Evolutionary conservation across 2,329 filamentous ascomycete genomes (phyloP).

Genomic region (Stagonosporopsis vannaccii): DNA sequence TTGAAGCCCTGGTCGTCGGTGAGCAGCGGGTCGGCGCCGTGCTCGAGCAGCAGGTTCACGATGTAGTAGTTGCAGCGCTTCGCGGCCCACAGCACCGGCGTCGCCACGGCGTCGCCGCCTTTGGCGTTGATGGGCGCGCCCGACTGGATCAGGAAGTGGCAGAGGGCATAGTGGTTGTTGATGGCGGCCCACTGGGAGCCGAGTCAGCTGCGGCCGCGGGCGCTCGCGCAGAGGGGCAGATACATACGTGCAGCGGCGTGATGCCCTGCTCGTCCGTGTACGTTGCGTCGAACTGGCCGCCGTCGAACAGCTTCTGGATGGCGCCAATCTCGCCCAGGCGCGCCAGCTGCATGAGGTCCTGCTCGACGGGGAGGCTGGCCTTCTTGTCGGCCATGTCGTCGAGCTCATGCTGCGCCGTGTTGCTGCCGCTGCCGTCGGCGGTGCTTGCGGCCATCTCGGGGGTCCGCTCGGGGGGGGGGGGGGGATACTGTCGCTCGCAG

Average conservation of each 20-base stretch:
- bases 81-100: constrained; percentile 94
- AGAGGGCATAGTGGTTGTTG: constrained; percentile 97
- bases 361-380: constrained; percentile 61
- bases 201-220: constrained; percentile 15
- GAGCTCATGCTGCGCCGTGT: constrained; percentile 42
- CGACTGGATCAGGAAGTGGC: constrained; percentile 86
- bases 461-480: constrained; percentile 20
- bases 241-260: constrained; percentile 85
- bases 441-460: constrained; percentile 38
- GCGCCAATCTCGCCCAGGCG: constrained; percentile 83
- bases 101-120: constrained; percentile 93
- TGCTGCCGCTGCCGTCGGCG: constrained; percentile 31
- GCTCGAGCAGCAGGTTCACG: constrained; percentile 87
- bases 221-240: not conserved
- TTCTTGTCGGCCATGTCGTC: constrained; percentile 46
- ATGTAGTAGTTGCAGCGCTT: constrained; percentile 97
- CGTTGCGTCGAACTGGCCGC: constrained; percentile 79
- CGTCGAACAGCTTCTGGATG: constrained; percentile 90
- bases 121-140: constrained; percentile 94
- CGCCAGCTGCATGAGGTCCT: constrained; percentile 96
- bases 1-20: constrained; percentile 98
- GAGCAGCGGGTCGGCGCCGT: constrained; percentile 90
- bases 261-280: constrained; percentile 92
- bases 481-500: constrained; percentile 4
- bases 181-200: constrained; percentile 88